Base-by-base conservation (phyloP, 306 rosid species). In the Myrica gale region DNA sequence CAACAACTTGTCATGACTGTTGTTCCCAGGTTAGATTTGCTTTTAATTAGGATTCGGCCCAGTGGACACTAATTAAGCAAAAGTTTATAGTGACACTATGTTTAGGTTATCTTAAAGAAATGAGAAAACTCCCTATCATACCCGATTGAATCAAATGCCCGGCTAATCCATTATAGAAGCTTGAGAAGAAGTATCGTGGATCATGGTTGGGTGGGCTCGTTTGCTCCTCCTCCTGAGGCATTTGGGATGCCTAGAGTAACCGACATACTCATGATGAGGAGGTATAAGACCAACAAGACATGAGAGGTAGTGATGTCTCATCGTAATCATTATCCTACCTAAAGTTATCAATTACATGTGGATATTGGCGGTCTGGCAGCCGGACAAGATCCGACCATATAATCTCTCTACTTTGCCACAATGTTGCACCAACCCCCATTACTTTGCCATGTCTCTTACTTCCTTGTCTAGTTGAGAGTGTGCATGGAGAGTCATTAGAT, bases 291-390 rank as follows among this genome's bases (percentile, higher is more conserved):
- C 66, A 52, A 60, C 68, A 50, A 75, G 66, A 43, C 62, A 32
- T 32, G 37, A 48, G 52, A 74, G 80, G 10, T 41, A 68, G 82
- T 69, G 79, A 44, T 70, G 84, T 85, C 85, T 60, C 74, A 67
- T 71, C 79, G 68, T 48, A 48, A 54, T 6, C 32, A 23, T 41
- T 26, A 11, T 7, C 15, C 41, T 66, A 61, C 13, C 15, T 61
- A 19, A 48, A 1, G 55, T 52, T 68, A 42, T 6, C 60, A 48
- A 10, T 3, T 19, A 20, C 65, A 0, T 56, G 5, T 0, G 11
- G 0, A 75, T 6, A 26, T 61, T 52, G 41, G 55, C 56, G 63
- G 71, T 63, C n/a, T n/a, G 42, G 54, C 5, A 5, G 68, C 68
- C 45, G 41, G 76, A 71, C 78, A 23, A 45, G 46, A 77, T 69